Base-by-base conservation (phyloP, 2,329 filamentous ascomycete species). In the Aspergillus intermedius region DNA sequence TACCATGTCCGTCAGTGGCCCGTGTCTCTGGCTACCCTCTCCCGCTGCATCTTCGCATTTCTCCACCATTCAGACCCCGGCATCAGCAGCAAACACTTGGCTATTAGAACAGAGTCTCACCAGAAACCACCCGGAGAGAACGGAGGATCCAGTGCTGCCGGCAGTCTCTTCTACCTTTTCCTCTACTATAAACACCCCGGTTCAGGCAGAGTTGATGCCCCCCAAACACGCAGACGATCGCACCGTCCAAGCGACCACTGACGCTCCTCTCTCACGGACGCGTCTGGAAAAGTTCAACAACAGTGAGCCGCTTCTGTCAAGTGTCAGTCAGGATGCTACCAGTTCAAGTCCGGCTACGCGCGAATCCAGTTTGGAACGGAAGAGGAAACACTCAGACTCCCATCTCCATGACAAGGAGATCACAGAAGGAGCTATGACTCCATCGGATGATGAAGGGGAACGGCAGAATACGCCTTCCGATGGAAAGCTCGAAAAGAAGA, bases 1-100 rank as follows among this genome's bases (percentile, higher is more conserved):
- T 61, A 66, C 51, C 60, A 67, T 67, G 59, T 67, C 66, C 56
- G 65, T 62, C 54, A 67, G 59, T 44, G 66, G 65, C 42, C 66
- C 64, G 55, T 67, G 64, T 55, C 60, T 63, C 46, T 67, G 64
- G 64, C 53, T 65, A 48, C 58, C 64, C 40, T 60, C 64, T 39
- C 54, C 66, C 35, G 59, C 63, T 46, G 53, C 60, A 45, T 55
- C 58, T 41, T 64, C 64, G 40, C 59, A 63, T 52, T 49, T 65
- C 19, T 57, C 63, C 52, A 52, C 60, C 42, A 60, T 65, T 45
- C 53, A 59, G 30, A 61, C 57, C 45, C 59, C 62, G 2, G 37
- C 17, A 17, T 40, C 37, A 40, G 15, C 15, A 40, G 15, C 37
- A 40, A 12, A 17, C 25, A 30, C 25, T 30, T 30, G 25, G 25